Base-by-base conservation (phyloP, 1,284 basidiomycete species). In the Entoloma clypeatum region DNA sequence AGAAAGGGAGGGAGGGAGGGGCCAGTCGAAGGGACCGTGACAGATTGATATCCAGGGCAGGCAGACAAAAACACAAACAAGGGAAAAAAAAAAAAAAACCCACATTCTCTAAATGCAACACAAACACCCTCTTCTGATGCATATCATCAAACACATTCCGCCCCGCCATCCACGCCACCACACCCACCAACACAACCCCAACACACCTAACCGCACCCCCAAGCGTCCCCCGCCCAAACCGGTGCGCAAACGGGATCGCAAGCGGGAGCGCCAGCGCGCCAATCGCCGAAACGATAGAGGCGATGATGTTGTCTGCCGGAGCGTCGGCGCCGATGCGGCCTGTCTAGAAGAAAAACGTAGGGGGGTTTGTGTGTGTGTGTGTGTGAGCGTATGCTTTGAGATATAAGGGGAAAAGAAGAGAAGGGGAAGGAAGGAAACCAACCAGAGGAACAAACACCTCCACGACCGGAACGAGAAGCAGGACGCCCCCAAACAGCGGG, bases 371-470 rank as follows among this genome's bases (percentile, higher is more conserved):
- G 14, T 36, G n/a, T n/a, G n/a, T n/a, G n/a, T n/a, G n/a, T n/a
- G n/a, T n/a, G n/a, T n/a, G n/a, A n/a, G n/a, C n/a, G n/a, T n/a
- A n/a, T n/a, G n/a, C n/a, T n/a, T n/a, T n/a, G n/a, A n/a, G n/a
- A n/a, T n/a, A n/a, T n/a, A n/a, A 43, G 28, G 31, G 36, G 6
- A 8, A 36, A 10, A 14, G 30, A 24, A 7, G 14, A 21, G 31
- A 11, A 24, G 17, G 27, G 14, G 21, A 43, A 19, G 2, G 26
- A 41, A 18, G 39, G 8, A 41, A 7, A 57, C 82, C 62, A 47
- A 92, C 89, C 51, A 98, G 65, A 1, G 95, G 95, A 0, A 96
- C 92, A 56, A 99, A 96, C 11, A 98, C 85, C 47, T 95, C 87
- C 16, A 93, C 58, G 4, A 89, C 81, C 2, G 77, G 76, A 27